Conservation (phyloP, 345 rosid species). For the Syzygium aqueum region DNA sequence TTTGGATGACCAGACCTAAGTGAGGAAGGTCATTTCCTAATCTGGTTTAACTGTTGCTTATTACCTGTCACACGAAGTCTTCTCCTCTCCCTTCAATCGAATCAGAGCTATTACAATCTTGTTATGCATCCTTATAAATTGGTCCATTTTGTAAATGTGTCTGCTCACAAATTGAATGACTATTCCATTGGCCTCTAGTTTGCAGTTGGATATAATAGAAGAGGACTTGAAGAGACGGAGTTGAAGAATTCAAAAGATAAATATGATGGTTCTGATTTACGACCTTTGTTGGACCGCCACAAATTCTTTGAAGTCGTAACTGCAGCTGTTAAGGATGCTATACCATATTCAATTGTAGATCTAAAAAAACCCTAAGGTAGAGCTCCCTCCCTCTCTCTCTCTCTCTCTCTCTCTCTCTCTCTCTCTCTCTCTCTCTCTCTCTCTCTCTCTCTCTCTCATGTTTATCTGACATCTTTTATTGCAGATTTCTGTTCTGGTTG, state of each 20-base stretch:
- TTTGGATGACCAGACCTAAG: neutral
- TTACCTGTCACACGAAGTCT: too few relatives aligned
- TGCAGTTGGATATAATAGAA: too few relatives aligned
- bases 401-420: neutral
- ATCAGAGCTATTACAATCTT: too few relatives aligned
- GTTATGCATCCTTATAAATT: too few relatives aligned
- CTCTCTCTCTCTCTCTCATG: neutral
- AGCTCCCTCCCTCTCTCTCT: neutral
- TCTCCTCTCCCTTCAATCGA: too few relatives aligned
- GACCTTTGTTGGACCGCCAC: neutral
- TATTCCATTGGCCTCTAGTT: too few relatives aligned
- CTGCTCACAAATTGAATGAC: too few relatives aligned
- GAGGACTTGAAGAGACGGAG: too few relatives aligned
- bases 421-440: neutral
- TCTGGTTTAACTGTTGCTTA: too few relatives aligned
- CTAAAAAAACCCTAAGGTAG: constrained; percentile 85
- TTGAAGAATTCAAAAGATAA: too few relatives aligned
- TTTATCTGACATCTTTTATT: neutral
- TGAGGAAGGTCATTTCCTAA: neutral
- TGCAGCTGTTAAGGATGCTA: constrained; percentile 64
- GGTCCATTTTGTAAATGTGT: too few relatives aligned
- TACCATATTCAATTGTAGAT: constrained; percentile 72
- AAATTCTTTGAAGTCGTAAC: constrained; percentile 75
- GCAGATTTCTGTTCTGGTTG: constrained; percentile 73
- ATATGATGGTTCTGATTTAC: too few relatives aligned